Evolutionary conservation across 106 monocot genomes (phyloP).

Genomic region (Platanthera zijinensis): DNA sequence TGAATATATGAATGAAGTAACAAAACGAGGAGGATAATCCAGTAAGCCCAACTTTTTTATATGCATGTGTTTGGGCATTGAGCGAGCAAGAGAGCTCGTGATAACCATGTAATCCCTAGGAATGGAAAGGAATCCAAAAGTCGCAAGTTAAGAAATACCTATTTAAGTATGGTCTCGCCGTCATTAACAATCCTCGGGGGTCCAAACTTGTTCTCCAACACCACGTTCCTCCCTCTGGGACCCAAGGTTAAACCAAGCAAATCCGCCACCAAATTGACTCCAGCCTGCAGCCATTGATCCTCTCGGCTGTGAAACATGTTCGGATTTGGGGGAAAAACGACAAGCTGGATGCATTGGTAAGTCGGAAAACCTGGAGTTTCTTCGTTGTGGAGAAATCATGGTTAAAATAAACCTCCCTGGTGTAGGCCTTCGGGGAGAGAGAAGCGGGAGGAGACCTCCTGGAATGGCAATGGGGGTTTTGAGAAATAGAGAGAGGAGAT

Average conservation of each 20-base stretch:
- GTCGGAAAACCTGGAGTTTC: constrained; percentile 67
- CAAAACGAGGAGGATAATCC: too few relatives aligned
- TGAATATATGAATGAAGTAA: too few relatives aligned
- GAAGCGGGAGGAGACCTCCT: constrained; percentile 6
- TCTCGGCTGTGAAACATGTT: not conserved
- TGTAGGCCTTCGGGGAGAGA: constrained; percentile 31
- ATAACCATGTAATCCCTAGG: too few relatives aligned
- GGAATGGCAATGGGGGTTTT: not conserved
- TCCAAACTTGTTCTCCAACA: constrained; percentile 79
- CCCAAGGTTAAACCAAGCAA: constrained; percentile 86
- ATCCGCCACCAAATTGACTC: constrained; percentile 76
- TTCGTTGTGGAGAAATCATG: constrained; percentile 71
- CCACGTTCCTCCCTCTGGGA: constrained; percentile 88
- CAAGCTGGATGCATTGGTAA: not conserved
- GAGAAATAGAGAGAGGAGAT: not conserved
- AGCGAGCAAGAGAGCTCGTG: not conserved
- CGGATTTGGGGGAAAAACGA: not conserved
- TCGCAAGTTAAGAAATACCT: constrained; percentile 28
- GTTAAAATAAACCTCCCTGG: constrained; percentile 86
- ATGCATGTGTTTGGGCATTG: too few relatives aligned
- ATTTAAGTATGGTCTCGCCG: constrained; percentile 88
- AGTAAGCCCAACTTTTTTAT: too few relatives aligned
- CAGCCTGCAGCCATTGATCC: constrained; percentile 37
- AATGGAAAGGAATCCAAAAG: too few relatives aligned
- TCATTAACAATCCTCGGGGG: constrained; percentile 94